A percentile compares a stretch with the other conserved stretches of the same genome.
Conservation (phyloP, 148 eudicot genomes). For the Diospyros lotus region DNA sequence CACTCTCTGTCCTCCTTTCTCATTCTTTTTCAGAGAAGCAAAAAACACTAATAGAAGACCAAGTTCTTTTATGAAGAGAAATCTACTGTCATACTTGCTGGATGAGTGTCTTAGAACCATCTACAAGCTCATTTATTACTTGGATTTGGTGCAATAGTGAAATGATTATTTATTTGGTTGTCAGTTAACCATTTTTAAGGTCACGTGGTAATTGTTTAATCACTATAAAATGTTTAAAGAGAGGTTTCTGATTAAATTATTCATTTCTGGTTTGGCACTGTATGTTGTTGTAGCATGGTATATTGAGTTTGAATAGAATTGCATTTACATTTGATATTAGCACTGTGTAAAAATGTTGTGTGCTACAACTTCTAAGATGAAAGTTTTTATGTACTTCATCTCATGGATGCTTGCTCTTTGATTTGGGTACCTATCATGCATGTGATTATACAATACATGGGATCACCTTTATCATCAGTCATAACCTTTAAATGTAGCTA, state of each 20-base stretch:
- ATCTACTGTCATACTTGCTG: too few relatives aligned
- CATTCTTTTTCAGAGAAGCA: not conserved
- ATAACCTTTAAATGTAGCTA: not conserved
- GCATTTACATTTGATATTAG: not conserved
- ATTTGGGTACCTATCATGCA: not conserved
- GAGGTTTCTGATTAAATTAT: not conserved
- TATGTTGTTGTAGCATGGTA: not conserved
- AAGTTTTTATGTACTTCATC: not conserved
- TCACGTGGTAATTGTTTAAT: not conserved
- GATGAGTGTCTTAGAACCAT: not conserved
- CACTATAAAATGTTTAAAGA: too few relatives aligned
- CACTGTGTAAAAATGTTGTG: not conserved
- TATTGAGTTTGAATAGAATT: not conserved
- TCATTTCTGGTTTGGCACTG: not conserved
- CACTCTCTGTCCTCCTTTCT: too few relatives aligned
- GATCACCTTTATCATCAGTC: not conserved
- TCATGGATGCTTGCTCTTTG: not conserved
- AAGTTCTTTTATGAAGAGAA: not conserved
- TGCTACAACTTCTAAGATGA: not conserved
- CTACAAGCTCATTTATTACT: not conserved
- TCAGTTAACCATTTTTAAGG: not conserved
- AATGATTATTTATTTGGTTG: not conserved
- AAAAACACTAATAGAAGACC: not conserved
- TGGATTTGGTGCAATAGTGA: not conserved
- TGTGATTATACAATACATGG: not conserved